Conservation (phyloP, 495 filamentous ascomycete species). For the Glarea lozoyensis region DNA sequence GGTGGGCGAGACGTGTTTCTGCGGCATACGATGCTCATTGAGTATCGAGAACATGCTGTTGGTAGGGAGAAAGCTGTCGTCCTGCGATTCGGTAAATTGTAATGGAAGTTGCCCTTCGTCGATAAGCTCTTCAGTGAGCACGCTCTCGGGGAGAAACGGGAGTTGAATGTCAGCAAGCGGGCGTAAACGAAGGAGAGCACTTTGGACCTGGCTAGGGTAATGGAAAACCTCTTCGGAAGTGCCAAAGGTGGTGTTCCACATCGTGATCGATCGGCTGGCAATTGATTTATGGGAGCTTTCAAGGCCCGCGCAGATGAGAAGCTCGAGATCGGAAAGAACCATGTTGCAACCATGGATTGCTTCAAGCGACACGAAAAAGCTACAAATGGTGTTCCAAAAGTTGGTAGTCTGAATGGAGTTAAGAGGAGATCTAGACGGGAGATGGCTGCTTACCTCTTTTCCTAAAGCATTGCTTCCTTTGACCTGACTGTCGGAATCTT, state of each 20-base stretch:
- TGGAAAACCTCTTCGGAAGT: slow-evolving; percentile 23
- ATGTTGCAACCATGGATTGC: slow-evolving; percentile 20
- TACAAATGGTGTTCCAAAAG: slow-evolving; percentile 36
- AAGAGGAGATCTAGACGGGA: not conserved
- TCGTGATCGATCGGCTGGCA: slow-evolving; percentile 41
- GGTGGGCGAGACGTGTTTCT: not conserved
- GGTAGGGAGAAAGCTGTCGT: slow-evolving; percentile 1
- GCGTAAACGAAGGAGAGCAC: slow-evolving; percentile 37
- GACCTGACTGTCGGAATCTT: slow-evolving; percentile 31
- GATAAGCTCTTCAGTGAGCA: slow-evolving; percentile 20
- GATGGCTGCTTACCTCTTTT: slow-evolving; percentile 11
- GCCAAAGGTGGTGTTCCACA: slow-evolving; percentile 56
- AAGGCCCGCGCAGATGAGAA: slow-evolving; percentile 48
- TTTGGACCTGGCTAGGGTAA: slow-evolving; percentile 38
- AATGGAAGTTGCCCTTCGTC: slow-evolving; percentile 9
- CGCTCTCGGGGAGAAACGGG: slow-evolving; percentile 33
- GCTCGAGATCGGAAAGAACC: slow-evolving; percentile 37
- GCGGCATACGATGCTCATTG: not conserved
- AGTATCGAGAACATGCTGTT: slow-evolving; percentile 1
- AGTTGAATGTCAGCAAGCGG: slow-evolving; percentile 35
- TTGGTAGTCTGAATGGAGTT: slow-evolving; percentile 19
- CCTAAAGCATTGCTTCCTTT: slow-evolving; percentile 9
- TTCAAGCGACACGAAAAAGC: slow-evolving; percentile 4
- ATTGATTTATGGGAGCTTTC: slow-evolving; percentile 42
- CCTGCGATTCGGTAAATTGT: slow-evolving; percentile 12